Percentiles rank a stretch among this genome's conserved stretches.
Evolutionary conservation across 2,329 filamentous ascomycete species (phyloP).

Genomic region (Capronia epimyces): DNA sequence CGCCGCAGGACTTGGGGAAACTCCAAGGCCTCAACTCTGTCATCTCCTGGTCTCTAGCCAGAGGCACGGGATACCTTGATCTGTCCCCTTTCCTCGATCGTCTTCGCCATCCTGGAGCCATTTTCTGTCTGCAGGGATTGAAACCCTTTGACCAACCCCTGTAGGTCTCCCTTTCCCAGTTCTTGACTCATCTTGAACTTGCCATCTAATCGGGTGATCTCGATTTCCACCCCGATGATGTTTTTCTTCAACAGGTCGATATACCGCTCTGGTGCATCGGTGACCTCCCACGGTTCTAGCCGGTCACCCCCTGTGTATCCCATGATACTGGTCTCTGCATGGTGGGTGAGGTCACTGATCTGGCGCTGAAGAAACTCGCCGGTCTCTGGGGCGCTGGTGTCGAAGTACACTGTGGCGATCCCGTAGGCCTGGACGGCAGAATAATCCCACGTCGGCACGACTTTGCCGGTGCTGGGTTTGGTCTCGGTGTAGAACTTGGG

Average conservation of each 20-base stretch:
- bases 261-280: constrained; percentile 54
- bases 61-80: constrained; percentile 9
- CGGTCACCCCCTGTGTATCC: constrained; percentile 33
- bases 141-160: constrained; percentile 57
- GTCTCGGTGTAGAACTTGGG: constrained; percentile 64
- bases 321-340: constrained; percentile 54
- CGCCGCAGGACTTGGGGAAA: too few species aligned
- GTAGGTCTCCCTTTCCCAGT: constrained; percentile 46
- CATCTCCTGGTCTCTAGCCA: too few species aligned
- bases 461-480: constrained; percentile 59
- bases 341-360: constrained; percentile 48
- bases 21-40: too few species aligned
- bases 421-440: constrained; percentile 61
- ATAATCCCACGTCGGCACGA: constrained; percentile 68
- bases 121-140: constrained; percentile 39
- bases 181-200: constrained; percentile 67
- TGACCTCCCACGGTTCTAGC: constrained; percentile 52
- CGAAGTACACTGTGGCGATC: constrained; percentile 49
- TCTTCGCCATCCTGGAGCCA: constrained; percentile 31
- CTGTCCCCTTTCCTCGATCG: constrained; percentile 33
- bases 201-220: constrained; percentile 51
- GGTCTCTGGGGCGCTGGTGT: constrained; percentile 45
- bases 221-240: constrained; percentile 58
- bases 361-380: constrained; percentile 48
- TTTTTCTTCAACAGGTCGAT: constrained; percentile 53